phyloP scores from a whole-genome alignment of 345 rosid genomes.

The Salix brachista region DNA sequence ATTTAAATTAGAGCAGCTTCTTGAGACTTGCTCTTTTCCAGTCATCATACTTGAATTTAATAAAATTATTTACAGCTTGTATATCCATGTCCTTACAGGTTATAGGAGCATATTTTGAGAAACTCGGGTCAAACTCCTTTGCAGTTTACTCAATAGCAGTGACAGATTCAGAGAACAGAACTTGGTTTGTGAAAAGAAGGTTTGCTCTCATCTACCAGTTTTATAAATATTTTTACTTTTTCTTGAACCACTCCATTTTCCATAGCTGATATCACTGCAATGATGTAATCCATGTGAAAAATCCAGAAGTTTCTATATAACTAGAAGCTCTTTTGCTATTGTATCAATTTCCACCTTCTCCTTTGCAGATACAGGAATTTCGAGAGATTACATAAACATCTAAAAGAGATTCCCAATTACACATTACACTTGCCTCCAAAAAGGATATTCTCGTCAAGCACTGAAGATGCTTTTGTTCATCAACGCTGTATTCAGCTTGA shows the following conservation, averaged over 20 bases:
- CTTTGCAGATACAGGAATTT: slow-evolving; percentile 87
- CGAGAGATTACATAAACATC: slow-evolving; percentile 85
- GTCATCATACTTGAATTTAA: background rate
- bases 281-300: background rate
- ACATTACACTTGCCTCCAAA: slow-evolving; percentile 96
- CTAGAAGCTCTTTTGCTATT: slow-evolving; percentile 4
- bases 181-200: slow-evolving; percentile 99
- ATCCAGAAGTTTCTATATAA: slow-evolving; percentile 15
- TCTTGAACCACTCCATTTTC: slow-evolving; percentile 1
- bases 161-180: slow-evolving; percentile 69
- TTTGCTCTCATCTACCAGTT: slow-evolving; percentile 29
- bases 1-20: slow-evolving; percentile 17
- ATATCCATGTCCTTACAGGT: slow-evolving; percentile 50
- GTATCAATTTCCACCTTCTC: slow-evolving; percentile 3
- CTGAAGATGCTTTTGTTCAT: slow-evolving; percentile 95
- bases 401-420: slow-evolving; percentile 95
- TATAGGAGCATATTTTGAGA: slow-evolving; percentile 93
- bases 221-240: background rate
- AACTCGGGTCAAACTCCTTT: slow-evolving; percentile 84
- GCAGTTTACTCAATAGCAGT: slow-evolving; percentile 99
- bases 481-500: slow-evolving; percentile 98
- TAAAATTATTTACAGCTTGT: slow-evolving; percentile 9
- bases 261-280: background rate
- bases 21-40: slow-evolving; percentile 10
- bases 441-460: slow-evolving; percentile 97